A percentile compares a stretch with the other conserved stretches of the same genome.
phyloP scores from a whole-genome alignment of 169 alveolate species.

The Plasmodium falciparum region DNA sequence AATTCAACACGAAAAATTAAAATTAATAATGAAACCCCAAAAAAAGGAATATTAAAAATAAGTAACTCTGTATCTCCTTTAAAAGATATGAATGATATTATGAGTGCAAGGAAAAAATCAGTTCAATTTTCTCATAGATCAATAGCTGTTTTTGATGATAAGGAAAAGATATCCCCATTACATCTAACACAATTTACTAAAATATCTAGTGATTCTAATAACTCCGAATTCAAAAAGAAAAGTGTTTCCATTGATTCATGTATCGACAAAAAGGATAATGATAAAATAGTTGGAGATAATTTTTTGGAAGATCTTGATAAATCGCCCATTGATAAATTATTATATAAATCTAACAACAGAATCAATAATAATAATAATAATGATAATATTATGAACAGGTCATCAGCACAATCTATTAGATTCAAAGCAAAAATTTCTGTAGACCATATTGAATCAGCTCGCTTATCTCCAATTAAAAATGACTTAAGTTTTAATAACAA shows the following conservation, averaged over 20 bases:
- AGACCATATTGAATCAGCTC: conserved; percentile 34
- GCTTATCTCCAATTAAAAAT: conserved; percentile 41
- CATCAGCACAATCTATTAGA: conserved; percentile 28
- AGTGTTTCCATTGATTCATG: conserved; percentile 19
- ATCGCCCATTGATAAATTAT: conserved; percentile 55
- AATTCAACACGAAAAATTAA: conserved; percentile 26
- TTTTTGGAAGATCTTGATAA: conserved; percentile 6
- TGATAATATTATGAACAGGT: conserved; percentile 6
- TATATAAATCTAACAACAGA: conserved; percentile 11
- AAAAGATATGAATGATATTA: conserved; percentile 40
- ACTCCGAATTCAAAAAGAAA: conserved; percentile 28
- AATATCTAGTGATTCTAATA: conserved; percentile 70
- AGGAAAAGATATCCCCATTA: conserved; percentile 54
- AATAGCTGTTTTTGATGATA: conserved; percentile 64
- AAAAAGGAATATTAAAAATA: conserved; percentile 55
- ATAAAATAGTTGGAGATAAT: background rate
- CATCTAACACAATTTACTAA: conserved; percentile 67
- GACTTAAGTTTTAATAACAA: background rate
- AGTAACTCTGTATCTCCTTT: conserved; percentile 56
- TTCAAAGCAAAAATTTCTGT: conserved; percentile 34
- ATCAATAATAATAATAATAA: background rate
- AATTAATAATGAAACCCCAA: conserved; percentile 57
- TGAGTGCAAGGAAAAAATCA: conserved; percentile 60
- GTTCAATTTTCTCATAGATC: conserved; percentile 74
- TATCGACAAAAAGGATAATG: background rate